Conservation (phyloP, 164 flowering plant genomes). For the Stephania yunnanensis region DNA sequence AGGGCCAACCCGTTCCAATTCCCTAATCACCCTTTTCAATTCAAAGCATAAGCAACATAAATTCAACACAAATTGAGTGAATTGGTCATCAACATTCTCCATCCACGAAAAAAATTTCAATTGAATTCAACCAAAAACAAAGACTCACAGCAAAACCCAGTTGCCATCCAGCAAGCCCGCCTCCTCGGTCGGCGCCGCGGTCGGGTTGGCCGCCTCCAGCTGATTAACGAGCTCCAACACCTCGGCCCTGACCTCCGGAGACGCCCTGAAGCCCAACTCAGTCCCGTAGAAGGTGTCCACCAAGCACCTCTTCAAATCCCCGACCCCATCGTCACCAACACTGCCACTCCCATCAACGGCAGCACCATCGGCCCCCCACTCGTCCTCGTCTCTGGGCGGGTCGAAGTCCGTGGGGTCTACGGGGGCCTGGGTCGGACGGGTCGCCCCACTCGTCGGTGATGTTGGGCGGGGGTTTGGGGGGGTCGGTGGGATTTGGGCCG, state of each 20-base stretch:
- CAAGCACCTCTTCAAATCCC: slow-evolving; percentile 64
- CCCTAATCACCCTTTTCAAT: neutral
- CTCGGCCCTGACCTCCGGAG: slow-evolving; percentile 77
- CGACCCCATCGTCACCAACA: slow-evolving; percentile 30
- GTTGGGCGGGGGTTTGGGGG: neutral
- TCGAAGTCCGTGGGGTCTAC: slow-evolving; percentile 44
- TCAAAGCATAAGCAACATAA: neutral
- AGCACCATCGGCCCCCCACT: slow-evolving; percentile 50
- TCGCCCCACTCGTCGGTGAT: slow-evolving; percentile 73
- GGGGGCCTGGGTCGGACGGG: slow-evolving; percentile 35
- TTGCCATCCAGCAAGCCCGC: slow-evolving; percentile 58
- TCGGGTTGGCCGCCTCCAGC: slow-evolving; percentile 78
- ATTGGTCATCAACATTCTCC: neutral
- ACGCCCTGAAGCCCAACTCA: slow-evolving; percentile 61
- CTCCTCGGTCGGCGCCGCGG: slow-evolving; percentile 55
- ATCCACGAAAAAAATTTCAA: neutral
- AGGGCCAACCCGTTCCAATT: too few relatives aligned
- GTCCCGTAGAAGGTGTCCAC: slow-evolving; percentile 83
- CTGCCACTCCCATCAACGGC: slow-evolving; percentile 22
- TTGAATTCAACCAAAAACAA: neutral
- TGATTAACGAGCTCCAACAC: slow-evolving; percentile 70
- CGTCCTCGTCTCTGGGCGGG: slow-evolving; percentile 65
- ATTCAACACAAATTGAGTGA: neutral
- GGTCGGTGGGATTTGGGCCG: neutral
- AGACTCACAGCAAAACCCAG: slow-evolving; percentile 83